A percentile compares a stretch with the other conserved stretches of the same genome.
Evolutionary conservation across 345 rosid species (phyloP).

Genomic region (Raphanus sativus): DNA sequence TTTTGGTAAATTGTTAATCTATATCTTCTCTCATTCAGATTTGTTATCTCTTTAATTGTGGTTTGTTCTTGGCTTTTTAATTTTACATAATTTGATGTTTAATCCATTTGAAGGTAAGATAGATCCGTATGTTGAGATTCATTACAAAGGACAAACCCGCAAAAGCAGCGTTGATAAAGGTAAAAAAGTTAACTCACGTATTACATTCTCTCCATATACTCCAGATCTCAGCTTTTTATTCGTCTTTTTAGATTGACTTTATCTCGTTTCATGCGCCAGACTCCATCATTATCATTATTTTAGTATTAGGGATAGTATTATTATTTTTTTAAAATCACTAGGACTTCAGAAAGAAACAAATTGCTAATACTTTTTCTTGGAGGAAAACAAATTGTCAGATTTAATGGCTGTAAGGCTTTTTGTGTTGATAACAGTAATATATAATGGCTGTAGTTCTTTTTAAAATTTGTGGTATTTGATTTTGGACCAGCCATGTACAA

Average conservation of each 20-base stretch:
- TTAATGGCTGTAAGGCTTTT: neutral
- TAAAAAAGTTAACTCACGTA: slow-evolving; percentile 16
- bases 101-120: slow-evolving; percentile 43
- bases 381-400: neutral
- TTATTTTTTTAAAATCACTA: neutral
- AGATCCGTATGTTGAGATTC: slow-evolving; percentile 74
- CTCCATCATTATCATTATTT: neutral
- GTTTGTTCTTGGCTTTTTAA: neutral
- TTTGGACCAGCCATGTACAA: neutral
- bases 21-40: slow-evolving; percentile 1
- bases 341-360: neutral
- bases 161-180: slow-evolving; percentile 71
- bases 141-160: slow-evolving; percentile 71
- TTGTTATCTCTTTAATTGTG: neutral
- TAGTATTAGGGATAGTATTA: neutral
- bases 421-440: neutral
- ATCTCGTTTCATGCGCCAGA: slow-evolving; percentile 5
- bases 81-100: neutral
- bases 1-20: slow-evolving; percentile 40
- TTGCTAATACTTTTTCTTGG: neutral
- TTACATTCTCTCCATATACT: slow-evolving; percentile 9
- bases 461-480: neutral
- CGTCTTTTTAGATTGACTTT: slow-evolving; percentile 7
- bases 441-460: neutral
- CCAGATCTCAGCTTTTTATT: neutral